Conservation (phyloP, 441 rosid species). For the Oxalis stricta region DNA sequence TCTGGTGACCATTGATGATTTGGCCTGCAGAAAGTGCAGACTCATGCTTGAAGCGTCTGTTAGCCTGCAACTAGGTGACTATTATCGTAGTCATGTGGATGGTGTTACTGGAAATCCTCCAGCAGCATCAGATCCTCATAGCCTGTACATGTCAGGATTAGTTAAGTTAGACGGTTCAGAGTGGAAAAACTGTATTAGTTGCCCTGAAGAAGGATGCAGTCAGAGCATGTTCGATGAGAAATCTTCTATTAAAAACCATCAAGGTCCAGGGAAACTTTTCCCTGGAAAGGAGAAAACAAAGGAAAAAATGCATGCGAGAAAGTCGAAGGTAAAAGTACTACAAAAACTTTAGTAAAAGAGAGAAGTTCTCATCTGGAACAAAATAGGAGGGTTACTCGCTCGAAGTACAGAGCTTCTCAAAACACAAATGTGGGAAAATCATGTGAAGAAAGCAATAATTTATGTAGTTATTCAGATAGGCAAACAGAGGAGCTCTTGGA, state of each 20-base stretch:
- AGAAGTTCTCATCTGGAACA: conserved; percentile 23
- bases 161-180: conserved; percentile 42
- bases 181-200: conserved; percentile 41
- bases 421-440: conserved; percentile 22
- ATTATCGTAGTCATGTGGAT: conserved; percentile 29
- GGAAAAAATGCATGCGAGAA: conserved; percentile 25
- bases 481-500: conserved; percentile 17
- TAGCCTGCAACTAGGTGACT: conserved; percentile 58
- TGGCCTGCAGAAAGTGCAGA: conserved; percentile 58
- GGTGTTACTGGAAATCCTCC: conserved; percentile 13
- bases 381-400: conserved; percentile 59
- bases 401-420: conserved; percentile 46
- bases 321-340: conserved; percentile 30
- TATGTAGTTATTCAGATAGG: conserved; percentile 12
- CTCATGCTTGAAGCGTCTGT: conserved; percentile 44
- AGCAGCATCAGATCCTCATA: conserved; percentile 41
- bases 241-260: conserved; percentile 7
- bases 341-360: conserved; percentile 28
- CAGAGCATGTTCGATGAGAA: conserved; percentile 9
- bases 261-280: conserved; percentile 6
- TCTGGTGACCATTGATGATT: conserved; percentile 19
- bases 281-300: conserved; percentile 10
- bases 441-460: conserved; percentile 14
- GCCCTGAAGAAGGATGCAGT: conserved; percentile 18
- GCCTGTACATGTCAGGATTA: conserved; percentile 42